A percentile compares a stretch with the other conserved stretches of the same genome.
Conservation (phyloP, 208 protist species). For the Acanthamoeba healyi region DNA sequence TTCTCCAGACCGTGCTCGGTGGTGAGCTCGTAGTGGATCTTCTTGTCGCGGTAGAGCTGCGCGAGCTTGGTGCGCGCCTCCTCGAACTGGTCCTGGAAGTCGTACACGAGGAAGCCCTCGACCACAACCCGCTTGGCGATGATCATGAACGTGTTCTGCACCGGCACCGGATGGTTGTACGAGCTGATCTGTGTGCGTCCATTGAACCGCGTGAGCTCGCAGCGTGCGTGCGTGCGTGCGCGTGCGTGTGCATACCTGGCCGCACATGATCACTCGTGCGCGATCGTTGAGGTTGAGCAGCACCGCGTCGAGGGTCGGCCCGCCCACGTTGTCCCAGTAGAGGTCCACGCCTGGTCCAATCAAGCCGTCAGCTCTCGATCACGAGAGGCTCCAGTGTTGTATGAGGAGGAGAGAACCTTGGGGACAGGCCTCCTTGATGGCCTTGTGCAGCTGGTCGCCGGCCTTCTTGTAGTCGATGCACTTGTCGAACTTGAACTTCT, state of each 20-base stretch:
- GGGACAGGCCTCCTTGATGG: conserved; percentile 76
- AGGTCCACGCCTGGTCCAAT: conserved; percentile 84
- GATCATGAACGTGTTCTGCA: conserved; percentile 70
- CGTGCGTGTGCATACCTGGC: not conserved
- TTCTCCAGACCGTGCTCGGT: conserved; percentile 40
- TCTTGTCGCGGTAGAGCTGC: conserved; percentile 24
- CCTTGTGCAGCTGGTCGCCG: conserved; percentile 19
- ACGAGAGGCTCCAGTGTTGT: too few species aligned
- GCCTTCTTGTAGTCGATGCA: conserved; percentile 85
- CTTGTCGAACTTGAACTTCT: conserved; percentile 83
- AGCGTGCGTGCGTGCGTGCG: too few species aligned
- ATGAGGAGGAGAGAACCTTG: conserved; percentile 68
- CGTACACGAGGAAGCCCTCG: conserved; percentile 69
- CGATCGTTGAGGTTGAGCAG: conserved; percentile 20
- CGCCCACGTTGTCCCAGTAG: conserved; percentile 90
- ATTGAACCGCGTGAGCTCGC: too few species aligned
- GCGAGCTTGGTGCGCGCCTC: conserved; percentile 51
- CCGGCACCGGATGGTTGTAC: conserved; percentile 4
- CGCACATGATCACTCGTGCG: conserved; percentile 78
- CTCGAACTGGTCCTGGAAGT: conserved; percentile 52
- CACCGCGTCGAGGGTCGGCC: conserved; percentile 55
- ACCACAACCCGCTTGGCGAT: conserved; percentile 16
- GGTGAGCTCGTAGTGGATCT: conserved; percentile 60
- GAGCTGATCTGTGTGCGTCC: not conserved
- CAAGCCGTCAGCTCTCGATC: too few species aligned